Conservation (phyloP, 352 stramenopile species). For the Globisporangium nodosum region DNA sequence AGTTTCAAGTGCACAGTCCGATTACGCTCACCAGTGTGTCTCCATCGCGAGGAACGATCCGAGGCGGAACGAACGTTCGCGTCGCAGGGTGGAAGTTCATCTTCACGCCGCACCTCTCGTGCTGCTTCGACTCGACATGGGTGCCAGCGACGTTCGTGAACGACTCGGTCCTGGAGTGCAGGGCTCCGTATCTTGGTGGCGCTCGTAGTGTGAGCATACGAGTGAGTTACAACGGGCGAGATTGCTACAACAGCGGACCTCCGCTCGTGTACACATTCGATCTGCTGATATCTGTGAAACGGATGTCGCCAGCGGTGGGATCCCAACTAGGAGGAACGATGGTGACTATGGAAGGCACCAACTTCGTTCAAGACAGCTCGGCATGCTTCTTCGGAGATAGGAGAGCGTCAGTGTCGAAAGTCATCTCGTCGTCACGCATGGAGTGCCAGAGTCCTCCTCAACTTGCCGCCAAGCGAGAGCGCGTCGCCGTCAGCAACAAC, state of each 20-base stretch:
- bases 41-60: slow-evolving; percentile 20
- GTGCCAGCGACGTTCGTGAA: slow-evolving; percentile 67
- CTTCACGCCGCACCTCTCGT: slow-evolving; percentile 45
- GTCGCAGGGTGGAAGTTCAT: slow-evolving; percentile 49
- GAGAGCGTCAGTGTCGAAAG: slow-evolving; percentile 10
- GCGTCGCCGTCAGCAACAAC: slow-evolving; percentile 62
- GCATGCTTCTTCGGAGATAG: slow-evolving; percentile 30
- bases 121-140: slow-evolving; percentile 50
- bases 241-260: slow-evolving; percentile 37
- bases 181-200: slow-evolving; percentile 27
- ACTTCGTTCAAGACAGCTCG: slow-evolving; percentile 38
- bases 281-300: slow-evolving; percentile 20
- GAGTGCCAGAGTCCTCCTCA: slow-evolving; percentile 34
- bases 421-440: slow-evolving; percentile 34
- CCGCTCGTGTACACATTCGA: slow-evolving; percentile 38
- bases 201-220: slow-evolving; percentile 17
- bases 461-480: slow-evolving; percentile 9
- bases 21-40: slow-evolving; percentile 20
- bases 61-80: slow-evolving; percentile 35
- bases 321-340: slow-evolving; percentile 46
- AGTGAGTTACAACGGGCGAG: slow-evolving; percentile 54
- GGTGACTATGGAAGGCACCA: slow-evolving; percentile 30
- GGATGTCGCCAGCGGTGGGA: slow-evolving; percentile 27
- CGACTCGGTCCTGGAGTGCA: slow-evolving; percentile 45
- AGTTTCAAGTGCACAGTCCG: slow-evolving; percentile 24